These are phyloP conservation scores for Podaxis sp. DNA, from an alignment of 768 basidiomycete species.

Conservation along the genomic window DNA sequence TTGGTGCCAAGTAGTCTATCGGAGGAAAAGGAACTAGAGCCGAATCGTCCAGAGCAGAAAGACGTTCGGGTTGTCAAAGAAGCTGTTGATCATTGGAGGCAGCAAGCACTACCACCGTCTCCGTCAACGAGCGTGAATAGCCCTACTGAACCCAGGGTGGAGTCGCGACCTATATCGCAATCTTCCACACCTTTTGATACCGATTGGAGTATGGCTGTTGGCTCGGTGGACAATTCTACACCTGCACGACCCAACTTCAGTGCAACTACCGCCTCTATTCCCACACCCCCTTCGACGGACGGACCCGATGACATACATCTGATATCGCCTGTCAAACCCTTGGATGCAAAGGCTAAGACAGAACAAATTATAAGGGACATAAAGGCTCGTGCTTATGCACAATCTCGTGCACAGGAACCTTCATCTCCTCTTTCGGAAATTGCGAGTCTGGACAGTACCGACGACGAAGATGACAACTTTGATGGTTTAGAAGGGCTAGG, in stretches of 20 bases:
- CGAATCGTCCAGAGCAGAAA: constrained; percentile 24
- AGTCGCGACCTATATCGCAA: neutral
- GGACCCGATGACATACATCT: constrained; percentile 17
- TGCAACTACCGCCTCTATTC: constrained; percentile 12
- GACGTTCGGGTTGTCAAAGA: constrained; percentile 28
- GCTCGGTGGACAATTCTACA: constrained; percentile 6
- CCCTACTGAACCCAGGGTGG: neutral
- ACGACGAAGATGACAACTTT: constrained; percentile 38
- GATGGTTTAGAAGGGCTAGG: neutral
- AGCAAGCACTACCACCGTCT: constrained; percentile 25
- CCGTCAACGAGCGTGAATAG: constrained; percentile 8
- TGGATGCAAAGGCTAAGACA: constrained; percentile 46
- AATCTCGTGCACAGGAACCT: constrained; percentile 42
- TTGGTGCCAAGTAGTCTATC: constrained; percentile 67
- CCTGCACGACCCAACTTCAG: neutral
- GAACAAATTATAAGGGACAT: constrained; percentile 63
- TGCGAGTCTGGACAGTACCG: constrained; percentile 48
- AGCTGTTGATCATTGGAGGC: constrained; percentile 45
- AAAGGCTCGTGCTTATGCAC: constrained; percentile 58
- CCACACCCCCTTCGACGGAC: constrained; percentile 26
- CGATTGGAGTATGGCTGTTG: constrained; percentile 12
- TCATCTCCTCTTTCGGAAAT: constrained; percentile 30
- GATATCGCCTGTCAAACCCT: constrained; percentile 16
- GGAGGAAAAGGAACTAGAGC: constrained; percentile 57
- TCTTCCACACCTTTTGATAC: neutral